A percentile compares a stretch with the other conserved stretches of the same genome.
phyloP scores from a whole-genome alignment of 495 filamentous ascomycete species.

The Astrothelium macrocarpum region DNA sequence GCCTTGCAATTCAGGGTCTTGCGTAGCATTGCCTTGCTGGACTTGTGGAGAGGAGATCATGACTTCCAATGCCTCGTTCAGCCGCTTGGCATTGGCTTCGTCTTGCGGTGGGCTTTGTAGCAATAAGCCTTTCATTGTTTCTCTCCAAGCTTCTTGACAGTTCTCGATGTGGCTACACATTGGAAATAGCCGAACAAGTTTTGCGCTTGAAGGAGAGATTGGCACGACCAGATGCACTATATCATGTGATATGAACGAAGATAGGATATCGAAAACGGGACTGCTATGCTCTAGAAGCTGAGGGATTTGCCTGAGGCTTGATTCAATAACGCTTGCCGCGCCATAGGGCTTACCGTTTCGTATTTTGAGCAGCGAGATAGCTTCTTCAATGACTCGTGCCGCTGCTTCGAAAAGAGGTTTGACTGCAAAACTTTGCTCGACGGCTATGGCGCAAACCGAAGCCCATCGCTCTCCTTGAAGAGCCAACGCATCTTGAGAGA shows the following conservation, averaged over 20 bases:
- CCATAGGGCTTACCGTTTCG: constrained; percentile 79
- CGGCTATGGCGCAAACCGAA: constrained; percentile 30
- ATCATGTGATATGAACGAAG: constrained; percentile 39
- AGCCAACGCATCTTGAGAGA: constrained; percentile 58
- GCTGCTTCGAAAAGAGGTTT: neutral
- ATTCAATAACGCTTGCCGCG: constrained; percentile 54
- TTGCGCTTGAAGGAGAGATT: constrained; percentile 39
- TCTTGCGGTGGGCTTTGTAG: neutral
- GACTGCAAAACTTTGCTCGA: neutral
- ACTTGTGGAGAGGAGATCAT: constrained; percentile 26
- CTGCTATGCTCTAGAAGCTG: constrained; percentile 1
- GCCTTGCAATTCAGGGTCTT: constrained; percentile 24
- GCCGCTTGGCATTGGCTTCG: neutral
- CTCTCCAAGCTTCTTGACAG: constrained; percentile 24
- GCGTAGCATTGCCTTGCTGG: neutral
- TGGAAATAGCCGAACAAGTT: constrained; percentile 25
- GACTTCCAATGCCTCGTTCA: constrained; percentile 19
- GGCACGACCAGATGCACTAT: constrained; percentile 42
- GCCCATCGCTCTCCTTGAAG: constrained; percentile 55
- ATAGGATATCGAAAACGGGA: constrained; percentile 27
- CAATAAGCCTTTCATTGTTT: neutral
- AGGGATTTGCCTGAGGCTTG: neutral
- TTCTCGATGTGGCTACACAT: neutral
- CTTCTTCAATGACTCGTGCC: constrained; percentile 37
- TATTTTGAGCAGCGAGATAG: constrained; percentile 41